Base-by-base conservation (phyloP, 1,139 yeast species). In the Magnusiomyces sp. region DNA sequence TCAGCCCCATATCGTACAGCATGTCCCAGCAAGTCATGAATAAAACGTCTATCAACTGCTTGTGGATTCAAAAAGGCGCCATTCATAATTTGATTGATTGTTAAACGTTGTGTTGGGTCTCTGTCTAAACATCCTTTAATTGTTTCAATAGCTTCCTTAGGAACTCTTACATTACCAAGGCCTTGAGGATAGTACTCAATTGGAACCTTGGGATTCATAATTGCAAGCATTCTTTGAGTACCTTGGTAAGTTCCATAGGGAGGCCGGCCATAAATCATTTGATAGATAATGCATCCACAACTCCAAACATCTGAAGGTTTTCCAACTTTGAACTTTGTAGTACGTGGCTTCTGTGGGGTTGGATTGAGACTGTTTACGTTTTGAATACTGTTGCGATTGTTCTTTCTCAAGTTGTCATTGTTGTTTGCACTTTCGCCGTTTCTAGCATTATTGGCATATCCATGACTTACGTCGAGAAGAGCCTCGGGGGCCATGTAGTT, bases 401-500 rank as follows among this genome's bases (percentile, higher is more conserved):
- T 20, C 32, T 38, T 23, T 46, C 45, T 5, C 3, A 32, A 29
- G 20, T 40, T 29, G 16, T 19, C 19, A 16, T 45, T 38, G 43
- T 34, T 23, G 17, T 39, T 27, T 3, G 43, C 14, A 13, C 31
- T 29, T 9, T 36, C 41, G 14, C 31, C 68, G 48, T 49, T 60
- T 55, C 33, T 14, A 49, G 50, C 11, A 45, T 47, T 39, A 17
- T 14, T 58, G 53, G 40, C 60, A 62, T 17, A 62, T 59, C 44
- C 64, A 60, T 57, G 57, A 50, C 68, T 74, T 49, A 79, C 78
- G 64, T 83, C 95, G 43, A 83, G 74, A 51, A 90, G 71, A 0
- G 97, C 88, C 65, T 92, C 98, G 0, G 98, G 98, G 0, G 98
- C 97, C 98, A 92, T 92, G 65, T 92, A 92, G 64, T 86, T 88